A percentile compares a stretch with the other conserved stretches of the same genome.
Evolutionary conservation across 1,284 basidiomycete genomes (phyloP).

Genomic region (Naganishia albida): DNA sequence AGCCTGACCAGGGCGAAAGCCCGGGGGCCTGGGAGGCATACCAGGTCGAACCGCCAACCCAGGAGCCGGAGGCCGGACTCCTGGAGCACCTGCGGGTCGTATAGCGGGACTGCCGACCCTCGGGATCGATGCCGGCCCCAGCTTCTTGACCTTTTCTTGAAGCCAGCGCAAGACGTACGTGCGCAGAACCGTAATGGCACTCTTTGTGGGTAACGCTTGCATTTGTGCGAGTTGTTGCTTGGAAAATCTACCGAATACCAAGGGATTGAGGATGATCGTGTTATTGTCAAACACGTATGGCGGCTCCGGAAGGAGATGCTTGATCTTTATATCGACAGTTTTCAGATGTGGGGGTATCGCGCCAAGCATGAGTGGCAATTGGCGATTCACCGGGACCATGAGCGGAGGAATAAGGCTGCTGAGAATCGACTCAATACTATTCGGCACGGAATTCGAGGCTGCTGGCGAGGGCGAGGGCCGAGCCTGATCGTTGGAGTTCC

Average conservation of each 20-base stretch:
- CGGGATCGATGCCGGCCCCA: conserved; percentile 40
- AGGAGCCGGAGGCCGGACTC: neutral
- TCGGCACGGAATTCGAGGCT: neutral
- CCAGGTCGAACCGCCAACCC: neutral
- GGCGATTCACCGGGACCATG: conserved; percentile 28
- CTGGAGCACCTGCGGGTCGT: conserved; percentile 17
- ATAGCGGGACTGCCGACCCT: conserved; percentile 11
- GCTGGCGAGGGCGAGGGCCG: conserved; percentile 12
- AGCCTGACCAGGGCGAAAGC: conserved; percentile 9
- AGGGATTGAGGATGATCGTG: conserved; percentile 77
- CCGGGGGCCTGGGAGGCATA: conserved; percentile 15
- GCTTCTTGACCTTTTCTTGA: conserved; percentile 69
- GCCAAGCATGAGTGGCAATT: conserved; percentile 65
- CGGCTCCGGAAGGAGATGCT: conserved; percentile 57
- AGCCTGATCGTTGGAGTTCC: conserved; percentile 12
- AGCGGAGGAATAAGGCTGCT: conserved; percentile 17
- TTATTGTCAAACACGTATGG: conserved; percentile 83
- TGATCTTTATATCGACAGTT: conserved; percentile 22
- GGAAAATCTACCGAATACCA: conserved; percentile 76
- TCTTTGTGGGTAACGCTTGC: conserved; percentile 76
- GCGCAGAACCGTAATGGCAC: conserved; percentile 78
- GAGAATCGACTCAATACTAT: conserved; percentile 9
- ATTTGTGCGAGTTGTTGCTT: conserved; percentile 71
- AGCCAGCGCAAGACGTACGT: conserved; percentile 79
- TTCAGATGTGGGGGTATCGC: conserved; percentile 56